Evolutionary conservation across 192 early-diverging fungal species (phyloP).

Genomic region (Irineochytrium annulatum): DNA sequence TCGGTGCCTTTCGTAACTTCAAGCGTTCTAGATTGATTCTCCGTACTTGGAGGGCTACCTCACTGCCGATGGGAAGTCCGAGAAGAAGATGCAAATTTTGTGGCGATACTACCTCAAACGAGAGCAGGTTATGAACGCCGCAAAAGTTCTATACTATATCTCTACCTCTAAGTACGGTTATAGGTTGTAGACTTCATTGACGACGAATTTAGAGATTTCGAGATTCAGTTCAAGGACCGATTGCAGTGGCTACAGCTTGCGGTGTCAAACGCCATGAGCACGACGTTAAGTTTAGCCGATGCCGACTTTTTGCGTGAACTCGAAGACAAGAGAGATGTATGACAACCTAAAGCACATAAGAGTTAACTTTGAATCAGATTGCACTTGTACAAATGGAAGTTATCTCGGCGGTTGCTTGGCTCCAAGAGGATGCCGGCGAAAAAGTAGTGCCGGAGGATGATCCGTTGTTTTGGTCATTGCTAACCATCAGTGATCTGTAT

Average conservation of each 20-base stretch:
- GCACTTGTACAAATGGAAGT: slow-evolving; percentile 26
- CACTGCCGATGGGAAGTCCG: slow-evolving; percentile 3
- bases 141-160: slow-evolving; percentile 14
- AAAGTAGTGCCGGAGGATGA: slow-evolving; percentile 10
- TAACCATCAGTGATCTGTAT: slow-evolving; percentile 15
- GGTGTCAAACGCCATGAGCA: slow-evolving; percentile 20
- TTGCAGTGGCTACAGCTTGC: slow-evolving; percentile 19
- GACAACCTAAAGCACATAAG: neutral
- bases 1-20: slow-evolving; percentile 2
- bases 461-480: slow-evolving; percentile 14
- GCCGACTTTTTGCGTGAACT: slow-evolving; percentile 23
- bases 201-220: neutral
- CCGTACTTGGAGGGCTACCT: slow-evolving; percentile 22
- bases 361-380: slow-evolving; percentile 5
- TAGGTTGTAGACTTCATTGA: neutral
- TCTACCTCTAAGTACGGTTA: slow-evolving; percentile 14
- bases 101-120: slow-evolving; percentile 16
- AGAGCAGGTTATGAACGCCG: slow-evolving; percentile 20
- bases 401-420: slow-evolving; percentile 1
- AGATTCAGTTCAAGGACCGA: slow-evolving; percentile 9
- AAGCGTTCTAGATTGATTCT: slow-evolving; percentile 1
- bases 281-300: slow-evolving; percentile 6
- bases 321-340: slow-evolving; percentile 24
- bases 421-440: too few relatives aligned
- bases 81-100: slow-evolving; percentile 11